Percentiles rank a stretch among this genome's conserved stretches.
phyloP scores from a whole-genome alignment of 2,329 filamentous ascomycete species.

The Claviceps arundinis region DNA sequence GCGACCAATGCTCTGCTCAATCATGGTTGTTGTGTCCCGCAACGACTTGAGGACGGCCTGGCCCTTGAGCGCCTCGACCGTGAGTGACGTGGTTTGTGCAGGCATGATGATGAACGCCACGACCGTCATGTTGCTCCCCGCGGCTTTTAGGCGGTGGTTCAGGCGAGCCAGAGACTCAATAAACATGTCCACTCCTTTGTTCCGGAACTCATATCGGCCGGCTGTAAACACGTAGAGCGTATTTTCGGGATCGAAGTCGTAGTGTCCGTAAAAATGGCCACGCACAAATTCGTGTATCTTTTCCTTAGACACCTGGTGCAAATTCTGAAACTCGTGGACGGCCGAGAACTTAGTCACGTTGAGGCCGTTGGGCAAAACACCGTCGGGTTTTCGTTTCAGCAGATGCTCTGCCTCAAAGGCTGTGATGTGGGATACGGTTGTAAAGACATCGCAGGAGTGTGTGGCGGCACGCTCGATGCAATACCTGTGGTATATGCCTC shows the following conservation, averaged over 20 bases:
- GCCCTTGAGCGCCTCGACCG: conserved; percentile 89
- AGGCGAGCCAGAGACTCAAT: conserved; percentile 90
- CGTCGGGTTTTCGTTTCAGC: conserved; percentile 93
- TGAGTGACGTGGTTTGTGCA: conserved; percentile 86
- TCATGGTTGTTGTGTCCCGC: conserved; percentile 81
- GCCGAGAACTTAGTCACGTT: conserved; percentile 97
- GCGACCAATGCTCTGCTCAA: conserved; percentile 83
- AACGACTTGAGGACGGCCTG: conserved; percentile 96
- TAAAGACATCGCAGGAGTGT: conserved; percentile 91
- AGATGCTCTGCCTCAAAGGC: conserved; percentile 97
- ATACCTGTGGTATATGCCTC: conserved; percentile 96
- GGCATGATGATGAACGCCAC: conserved; percentile 99
- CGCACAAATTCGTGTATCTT: conserved; percentile 98
- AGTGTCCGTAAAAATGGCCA: conserved; percentile 96
- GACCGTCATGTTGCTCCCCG: conserved; percentile 81
- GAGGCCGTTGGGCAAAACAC: conserved; percentile 87
- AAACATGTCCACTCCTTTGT: conserved; percentile 99
- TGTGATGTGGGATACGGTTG: conserved; percentile 95
- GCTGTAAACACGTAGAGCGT: conserved; percentile 97
- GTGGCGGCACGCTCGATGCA: conserved; percentile 92
- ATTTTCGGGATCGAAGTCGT: conserved; percentile 92
- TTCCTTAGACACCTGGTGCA: conserved; percentile 92
- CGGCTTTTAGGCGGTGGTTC: conserved; percentile 79
- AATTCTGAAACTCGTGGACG: conserved; percentile 96
- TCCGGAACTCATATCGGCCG: conserved; percentile 92